phyloP scores from a whole-genome alignment of 257 asterid species.

The Penstemon eatonii region DNA sequence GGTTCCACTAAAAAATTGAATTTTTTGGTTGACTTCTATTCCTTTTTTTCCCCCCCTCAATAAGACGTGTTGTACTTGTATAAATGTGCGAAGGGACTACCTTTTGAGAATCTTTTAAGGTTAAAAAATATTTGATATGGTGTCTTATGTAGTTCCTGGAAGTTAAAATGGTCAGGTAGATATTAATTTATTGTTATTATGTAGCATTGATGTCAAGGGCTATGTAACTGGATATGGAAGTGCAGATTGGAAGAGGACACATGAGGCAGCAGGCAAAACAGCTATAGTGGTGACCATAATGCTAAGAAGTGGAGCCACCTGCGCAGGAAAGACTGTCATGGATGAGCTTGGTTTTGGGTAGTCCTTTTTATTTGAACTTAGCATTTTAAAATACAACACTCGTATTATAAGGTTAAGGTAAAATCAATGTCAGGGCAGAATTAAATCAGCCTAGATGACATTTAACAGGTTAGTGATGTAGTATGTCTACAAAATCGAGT shows the following conservation, averaged over 20 bases:
- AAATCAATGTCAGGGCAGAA: conserved; percentile 1
- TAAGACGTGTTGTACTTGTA: background rate
- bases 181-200: conserved; percentile 21
- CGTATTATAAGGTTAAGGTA: background rate
- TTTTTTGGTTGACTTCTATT: too few species aligned
- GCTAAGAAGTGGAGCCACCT: conserved; percentile 76
- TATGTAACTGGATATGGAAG: conserved; percentile 85
- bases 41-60: background rate
- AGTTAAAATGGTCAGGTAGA: background rate
- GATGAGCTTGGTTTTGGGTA: conserved; percentile 95
- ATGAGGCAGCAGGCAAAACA: conserved; percentile 68
- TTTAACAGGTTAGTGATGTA: background rate
- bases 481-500: conserved; percentile 1
- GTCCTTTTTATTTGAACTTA: conserved; percentile 16
- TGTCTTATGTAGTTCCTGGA: conserved; percentile 4
- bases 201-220: conserved; percentile 87
- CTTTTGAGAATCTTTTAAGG: background rate
- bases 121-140: background rate
- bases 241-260: conserved; percentile 83
- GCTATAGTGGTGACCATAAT: conserved; percentile 72
- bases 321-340: conserved; percentile 87
- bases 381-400: background rate
- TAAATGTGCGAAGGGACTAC: background rate
- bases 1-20: too few species aligned
- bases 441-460: background rate